Conservation (phyloP, 306 rosid genomes). For the Oxytropis ochrocephala region DNA sequence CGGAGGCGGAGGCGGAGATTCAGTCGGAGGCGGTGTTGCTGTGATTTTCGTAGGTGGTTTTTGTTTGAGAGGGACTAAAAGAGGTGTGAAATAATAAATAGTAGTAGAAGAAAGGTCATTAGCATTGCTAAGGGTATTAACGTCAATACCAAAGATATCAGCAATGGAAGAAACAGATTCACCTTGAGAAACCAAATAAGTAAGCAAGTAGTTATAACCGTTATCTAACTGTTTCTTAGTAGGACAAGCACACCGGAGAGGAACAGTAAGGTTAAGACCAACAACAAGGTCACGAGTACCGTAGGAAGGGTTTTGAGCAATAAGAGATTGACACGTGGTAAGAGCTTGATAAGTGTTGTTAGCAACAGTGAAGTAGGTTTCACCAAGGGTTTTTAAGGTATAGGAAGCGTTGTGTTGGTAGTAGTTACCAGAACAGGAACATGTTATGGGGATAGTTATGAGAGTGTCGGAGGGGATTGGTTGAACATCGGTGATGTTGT, state of each 20-base stretch:
- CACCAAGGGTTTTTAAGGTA: not conserved
- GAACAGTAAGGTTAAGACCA: conserved; percentile 26
- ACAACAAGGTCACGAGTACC: not conserved
- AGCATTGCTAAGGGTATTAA: conserved; percentile 30
- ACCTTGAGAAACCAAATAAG: conserved; percentile 26
- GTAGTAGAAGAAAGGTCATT: conserved; percentile 19
- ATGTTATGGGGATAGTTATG: conserved; percentile 47
- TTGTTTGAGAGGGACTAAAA: conserved; percentile 43
- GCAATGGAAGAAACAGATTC: conserved; percentile 31
- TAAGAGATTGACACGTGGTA: conserved; percentile 61
- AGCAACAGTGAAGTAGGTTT: conserved; percentile 50
- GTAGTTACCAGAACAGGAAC: conserved; percentile 40
- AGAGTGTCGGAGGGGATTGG: conserved; percentile 19
- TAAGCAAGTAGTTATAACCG: conserved; percentile 47
- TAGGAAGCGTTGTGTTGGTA: conserved; percentile 55
- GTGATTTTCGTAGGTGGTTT: conserved; percentile 24
- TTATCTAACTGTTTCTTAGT: conserved; percentile 32
- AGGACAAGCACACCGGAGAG: conserved; percentile 70
- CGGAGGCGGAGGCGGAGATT: not conserved
- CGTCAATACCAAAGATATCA: conserved; percentile 24
- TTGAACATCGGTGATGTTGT: conserved; percentile 43
- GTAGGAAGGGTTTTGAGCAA: conserved; percentile 29
- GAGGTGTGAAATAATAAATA: conserved; percentile 46
- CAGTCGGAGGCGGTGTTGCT: not conserved
- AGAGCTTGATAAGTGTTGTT: conserved; percentile 57